Base-by-base conservation (phyloP, 768 basidiomycete species). In the Suillus discolor region DNA sequence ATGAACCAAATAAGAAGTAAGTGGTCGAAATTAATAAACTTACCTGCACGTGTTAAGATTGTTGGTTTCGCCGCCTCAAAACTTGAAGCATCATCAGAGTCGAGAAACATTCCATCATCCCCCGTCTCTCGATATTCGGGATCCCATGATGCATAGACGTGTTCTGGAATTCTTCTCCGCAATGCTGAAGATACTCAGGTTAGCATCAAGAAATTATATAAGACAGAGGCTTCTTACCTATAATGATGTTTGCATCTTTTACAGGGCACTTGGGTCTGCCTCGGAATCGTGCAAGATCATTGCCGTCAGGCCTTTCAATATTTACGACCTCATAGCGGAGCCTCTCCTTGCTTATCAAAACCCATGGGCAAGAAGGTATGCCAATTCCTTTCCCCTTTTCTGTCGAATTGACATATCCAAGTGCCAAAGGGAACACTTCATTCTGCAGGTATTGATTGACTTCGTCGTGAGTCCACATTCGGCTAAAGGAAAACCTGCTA, bases 281-380 rank as follows among this genome's bases (percentile, higher is more conserved):
- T 65, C 15, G 12, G 55, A 62, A 65, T n/a, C 18, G 5, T 16
- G 18, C 36, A 15, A 65, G 49, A 25, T 65, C 61, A 11, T 11
- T 16, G 20, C 65, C 28, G 3, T 12, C 8, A 0, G 45, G 65
- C 3, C 1, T 36, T 6, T 51, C 61, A 1, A 23, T 18, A 20
- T 23, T 31, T 23, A 62, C 6, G 1, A 51, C 47, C 9, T 31
- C 45, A 8, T 34, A 38, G 3, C 38, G 15, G 7, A 47, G 47
- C 51, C 62, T 65, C 28, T 65, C 65, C 60, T 65, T 65, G 47
- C 18, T 49, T 23, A 62, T 49, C 2, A 65, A 41, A 25, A 45
- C 23, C 65, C 65, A 65, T 25, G 12, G 23, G 45, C 25, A 47
- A 7, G 28, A 34, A 25, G 20, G 25, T 41, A 38, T 41, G 20